These are phyloP conservation scores for Blastobotrys robertii DNA, from an alignment of 805 yeast genomes.

Conservation along the genomic window DNA sequence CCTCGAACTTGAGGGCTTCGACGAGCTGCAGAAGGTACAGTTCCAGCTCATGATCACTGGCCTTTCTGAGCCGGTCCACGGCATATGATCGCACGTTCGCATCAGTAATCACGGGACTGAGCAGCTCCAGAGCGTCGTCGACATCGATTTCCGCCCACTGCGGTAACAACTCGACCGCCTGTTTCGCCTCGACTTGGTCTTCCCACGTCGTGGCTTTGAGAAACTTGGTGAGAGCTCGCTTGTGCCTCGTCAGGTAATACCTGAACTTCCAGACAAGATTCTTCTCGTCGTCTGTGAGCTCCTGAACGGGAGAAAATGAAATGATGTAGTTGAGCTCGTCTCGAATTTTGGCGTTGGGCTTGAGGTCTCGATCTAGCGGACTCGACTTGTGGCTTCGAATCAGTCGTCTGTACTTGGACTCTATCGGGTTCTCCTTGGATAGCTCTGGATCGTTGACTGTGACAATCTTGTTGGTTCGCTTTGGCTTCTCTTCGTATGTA, in stretches of 20 bases:
- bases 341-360: constrained; percentile 78
- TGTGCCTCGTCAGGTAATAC: constrained; percentile 63
- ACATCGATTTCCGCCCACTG: constrained; percentile 68
- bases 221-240: constrained; percentile 66
- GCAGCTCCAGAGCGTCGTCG: constrained; percentile 76
- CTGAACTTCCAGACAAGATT: constrained; percentile 86
- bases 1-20: constrained; percentile 81
- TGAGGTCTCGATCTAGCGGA: constrained; percentile 70
- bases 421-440: constrained; percentile 68
- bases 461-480: constrained; percentile 14
- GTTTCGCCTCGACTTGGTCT: constrained; percentile 69
- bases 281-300: constrained; percentile 71
- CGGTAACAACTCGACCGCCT: constrained; percentile 64
- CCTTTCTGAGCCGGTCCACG: constrained; percentile 68
- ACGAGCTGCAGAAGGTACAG: constrained; percentile 81
- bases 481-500: constrained; percentile 25
- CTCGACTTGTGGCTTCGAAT: constrained; percentile 76
- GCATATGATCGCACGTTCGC: constrained; percentile 76
- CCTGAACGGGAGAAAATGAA: constrained; percentile 73
- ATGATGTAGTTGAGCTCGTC: constrained; percentile 63
- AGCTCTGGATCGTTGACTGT: constrained; percentile 62
- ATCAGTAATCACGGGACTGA: constrained; percentile 70
- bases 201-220: constrained; percentile 84
- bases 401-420: constrained; percentile 71
- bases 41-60: constrained; percentile 70